A percentile compares a stretch with the other conserved stretches of the same genome.
These are phyloP conservation scores for Stipa capillata DNA, from an alignment of 176 grass and related monocot species.

Conservation along the genomic window DNA sequence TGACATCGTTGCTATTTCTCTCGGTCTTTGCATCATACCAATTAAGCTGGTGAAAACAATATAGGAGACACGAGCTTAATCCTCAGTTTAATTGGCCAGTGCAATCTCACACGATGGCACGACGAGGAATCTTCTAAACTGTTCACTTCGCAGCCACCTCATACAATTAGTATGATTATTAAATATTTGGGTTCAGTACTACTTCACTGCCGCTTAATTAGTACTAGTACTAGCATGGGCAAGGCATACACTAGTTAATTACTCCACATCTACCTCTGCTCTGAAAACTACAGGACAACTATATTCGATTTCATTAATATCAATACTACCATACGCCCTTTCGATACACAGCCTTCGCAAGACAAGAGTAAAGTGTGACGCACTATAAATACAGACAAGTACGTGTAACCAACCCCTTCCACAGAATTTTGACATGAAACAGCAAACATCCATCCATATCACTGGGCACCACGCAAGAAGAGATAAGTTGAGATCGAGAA, in stretches of 20 bases:
- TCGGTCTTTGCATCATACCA: too few relatives aligned
- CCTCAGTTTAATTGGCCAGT: too few relatives aligned
- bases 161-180: too few relatives aligned
- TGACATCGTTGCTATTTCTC: too few relatives aligned
- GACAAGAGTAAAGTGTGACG: neutral
- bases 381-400: neutral
- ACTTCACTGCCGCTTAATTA: too few relatives aligned
- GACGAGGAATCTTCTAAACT: neutral
- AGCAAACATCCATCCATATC: neutral
- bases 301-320: neutral
- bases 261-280: neutral
- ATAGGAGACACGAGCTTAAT: too few relatives aligned
- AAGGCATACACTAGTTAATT: neutral
- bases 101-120: too few relatives aligned
- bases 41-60: too few relatives aligned
- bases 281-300: slow-evolving; percentile 17
- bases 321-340: neutral
- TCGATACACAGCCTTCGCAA: neutral
- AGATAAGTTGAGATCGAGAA: neutral
- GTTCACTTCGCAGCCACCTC: neutral
- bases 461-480: neutral
- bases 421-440: too few relatives aligned
- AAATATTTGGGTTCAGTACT: too few relatives aligned
- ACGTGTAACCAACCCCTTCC: neutral
- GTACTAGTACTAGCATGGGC: neutral